Percentiles rank a stretch among this genome's conserved stretches.
phyloP scores from a whole-genome alignment of 768 basidiomycete genomes.

The Boletus subcaerulescens region DNA sequence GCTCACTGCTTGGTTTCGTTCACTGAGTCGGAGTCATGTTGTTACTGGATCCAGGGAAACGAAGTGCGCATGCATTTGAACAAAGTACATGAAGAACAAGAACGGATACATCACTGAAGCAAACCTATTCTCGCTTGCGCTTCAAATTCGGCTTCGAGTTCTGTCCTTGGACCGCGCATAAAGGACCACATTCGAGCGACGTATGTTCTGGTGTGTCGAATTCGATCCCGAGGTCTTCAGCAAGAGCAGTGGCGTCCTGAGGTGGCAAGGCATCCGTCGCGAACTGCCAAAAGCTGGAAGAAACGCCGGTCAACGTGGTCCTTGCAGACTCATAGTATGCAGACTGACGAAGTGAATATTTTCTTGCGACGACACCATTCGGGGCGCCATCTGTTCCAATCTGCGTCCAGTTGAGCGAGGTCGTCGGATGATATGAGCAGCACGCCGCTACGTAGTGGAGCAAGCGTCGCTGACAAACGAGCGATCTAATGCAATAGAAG shows the following conservation, averaged over 20 bases:
- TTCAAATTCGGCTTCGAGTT: slow-evolving; percentile 41
- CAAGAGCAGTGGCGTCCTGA: slow-evolving; percentile 59
- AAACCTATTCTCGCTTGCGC: slow-evolving; percentile 44
- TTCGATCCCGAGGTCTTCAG: slow-evolving; percentile 82
- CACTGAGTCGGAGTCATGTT: too few relatives aligned
- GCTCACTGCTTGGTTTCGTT: too few relatives aligned
- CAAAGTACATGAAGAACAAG: neutral
- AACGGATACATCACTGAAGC: neutral
- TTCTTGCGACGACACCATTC: slow-evolving; percentile 81
- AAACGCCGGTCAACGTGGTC: neutral
- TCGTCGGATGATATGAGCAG: slow-evolving; percentile 71
- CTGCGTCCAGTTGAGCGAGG: slow-evolving; percentile 60
- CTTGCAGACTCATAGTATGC: neutral
- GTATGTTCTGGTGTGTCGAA: slow-evolving; percentile 70
- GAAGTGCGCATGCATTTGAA: neutral
- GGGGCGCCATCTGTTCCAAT: slow-evolving; percentile 77
- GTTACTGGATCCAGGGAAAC: neutral
- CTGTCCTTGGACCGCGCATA: slow-evolving; percentile 41
- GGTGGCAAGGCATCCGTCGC: slow-evolving; percentile 66
- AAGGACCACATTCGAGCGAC: slow-evolving; percentile 57
- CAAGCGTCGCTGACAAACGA: slow-evolving; percentile 47
- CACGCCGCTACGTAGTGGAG: slow-evolving; percentile 61
- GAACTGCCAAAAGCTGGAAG: slow-evolving; percentile 67
- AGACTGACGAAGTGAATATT: slow-evolving; percentile 47
- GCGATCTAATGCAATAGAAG: slow-evolving; percentile 40